Conservation (phyloP, 2,329 filamentous ascomycete species). For the Ophiostoma sp. region DNA sequence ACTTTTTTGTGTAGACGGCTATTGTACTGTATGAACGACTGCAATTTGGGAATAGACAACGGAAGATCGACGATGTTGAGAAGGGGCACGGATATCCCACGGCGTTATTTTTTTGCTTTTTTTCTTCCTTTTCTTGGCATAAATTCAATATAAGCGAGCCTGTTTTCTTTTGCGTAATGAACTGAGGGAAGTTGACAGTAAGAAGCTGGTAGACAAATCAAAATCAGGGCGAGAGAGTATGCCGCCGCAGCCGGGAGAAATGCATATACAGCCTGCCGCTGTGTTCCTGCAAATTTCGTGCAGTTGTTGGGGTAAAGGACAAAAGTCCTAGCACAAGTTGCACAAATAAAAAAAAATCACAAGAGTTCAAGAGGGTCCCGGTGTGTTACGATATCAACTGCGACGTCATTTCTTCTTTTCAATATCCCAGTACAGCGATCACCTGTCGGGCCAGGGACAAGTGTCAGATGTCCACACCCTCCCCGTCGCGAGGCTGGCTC, state of each 20-base stretch:
- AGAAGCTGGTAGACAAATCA: not conserved
- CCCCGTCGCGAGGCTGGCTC: not conserved
- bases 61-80: not conserved
- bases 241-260: not conserved
- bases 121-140: not conserved
- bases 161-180: not conserved
- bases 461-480: not conserved
- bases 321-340: not conserved
- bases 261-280: not conserved
- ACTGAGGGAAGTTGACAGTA: not conserved
- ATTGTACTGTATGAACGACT: not conserved
- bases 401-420: not conserved
- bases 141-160: not conserved
- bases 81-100: not conserved
- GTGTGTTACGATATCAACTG: not conserved
- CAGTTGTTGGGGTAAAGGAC: not conserved
- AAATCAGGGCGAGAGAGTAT: not conserved
- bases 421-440: not conserved
- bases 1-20: slow-evolving; percentile 58
- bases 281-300: not conserved
- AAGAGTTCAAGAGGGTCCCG: not conserved
- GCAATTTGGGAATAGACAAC: not conserved
- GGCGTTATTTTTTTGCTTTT: not conserved
- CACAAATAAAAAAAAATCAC: not conserved
- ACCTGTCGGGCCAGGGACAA: not conserved